Base-by-base conservation (phyloP, 108 stramenopile species). In the Schizochytrium sp. region DNA sequence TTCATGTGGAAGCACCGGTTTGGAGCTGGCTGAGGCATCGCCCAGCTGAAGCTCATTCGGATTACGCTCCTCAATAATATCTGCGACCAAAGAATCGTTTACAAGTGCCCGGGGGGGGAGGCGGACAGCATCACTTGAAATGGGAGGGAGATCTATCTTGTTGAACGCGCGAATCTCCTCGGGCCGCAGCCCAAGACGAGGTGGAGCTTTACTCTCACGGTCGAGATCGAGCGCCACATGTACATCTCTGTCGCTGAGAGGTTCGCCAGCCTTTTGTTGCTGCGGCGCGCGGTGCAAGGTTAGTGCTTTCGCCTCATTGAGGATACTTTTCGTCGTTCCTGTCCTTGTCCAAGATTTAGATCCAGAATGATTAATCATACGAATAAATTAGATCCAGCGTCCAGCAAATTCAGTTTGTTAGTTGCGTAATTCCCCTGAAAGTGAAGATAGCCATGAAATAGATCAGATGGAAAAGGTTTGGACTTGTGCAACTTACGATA, bases 21-120 rank as follows among this genome's bases (percentile, higher is more conserved):
- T n/a, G 59, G 59, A n/a, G 19, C 17, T n/a, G 28, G 17, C 28
- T 17, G 40, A 38, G 64, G 42, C 64, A 8, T 38, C 12, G 44
- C 64, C 64, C 42, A 69, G 64, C 15, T 69, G 64, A 15, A 69
- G 64, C 5, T 69, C 64, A 5, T 38, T 38, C 12, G 64, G 64
- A 15, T 69, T 12, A 28, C 64, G 19, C 44, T 83, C 76, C 76
- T 55, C 76, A 2, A 83, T 83, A 83, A 83, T 49, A 10, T 83
- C 76, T 55, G 76, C 76, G 15, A 83, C 28, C 50, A 47, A 83
- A 38, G 8, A 38, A 40, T 83, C 76, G 53, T 83, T 83, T n/a
- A 83, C 28, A 40, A 83, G 53, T 55, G 76, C 76, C 5, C 53
- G 47, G 5, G 50, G 5, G 10, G 76, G 76, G 0, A 83, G 76